A percentile compares a stretch with the other conserved stretches of the same genome.
Evolutionary conservation across 805 yeast species (phyloP).

Genomic region (Kazachstania taianensis): DNA sequence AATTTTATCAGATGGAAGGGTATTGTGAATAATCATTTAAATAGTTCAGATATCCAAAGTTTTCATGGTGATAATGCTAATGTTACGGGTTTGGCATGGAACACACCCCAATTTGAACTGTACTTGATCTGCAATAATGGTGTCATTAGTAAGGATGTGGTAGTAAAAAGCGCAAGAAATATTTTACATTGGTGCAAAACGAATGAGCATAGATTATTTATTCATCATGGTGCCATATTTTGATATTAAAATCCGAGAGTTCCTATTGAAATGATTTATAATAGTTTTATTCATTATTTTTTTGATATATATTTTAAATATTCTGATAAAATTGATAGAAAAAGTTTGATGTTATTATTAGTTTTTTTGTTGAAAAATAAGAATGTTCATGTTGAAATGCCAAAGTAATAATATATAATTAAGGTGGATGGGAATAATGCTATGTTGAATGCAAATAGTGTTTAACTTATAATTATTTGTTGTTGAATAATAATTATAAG

Average conservation of each 20-base stretch:
- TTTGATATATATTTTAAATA: not conserved
- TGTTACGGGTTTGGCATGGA: slow-evolving; percentile 42
- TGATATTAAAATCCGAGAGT: slow-evolving; percentile 16
- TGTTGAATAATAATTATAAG: slow-evolving; percentile 6
- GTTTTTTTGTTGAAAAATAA: slow-evolving; percentile 2
- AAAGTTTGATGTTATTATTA: slow-evolving; percentile 1
- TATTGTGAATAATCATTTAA: slow-evolving; percentile 1
- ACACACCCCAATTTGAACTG: slow-evolving; percentile 50
- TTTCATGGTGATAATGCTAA: slow-evolving; percentile 14
- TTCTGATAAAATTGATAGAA: not conserved
- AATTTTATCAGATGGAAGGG: slow-evolving; percentile 37
- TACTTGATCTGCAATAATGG: slow-evolving; percentile 46
- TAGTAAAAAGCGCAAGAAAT: slow-evolving; percentile 48
- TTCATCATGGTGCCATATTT: slow-evolving; percentile 63
- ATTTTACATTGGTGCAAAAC: slow-evolving; percentile 69
- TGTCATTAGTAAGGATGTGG: slow-evolving; percentile 44
- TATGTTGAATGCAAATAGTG: slow-evolving; percentile 7
- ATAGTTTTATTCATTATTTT: not conserved
- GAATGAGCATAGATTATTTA: slow-evolving; percentile 60
- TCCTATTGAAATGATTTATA: slow-evolving; percentile 8
- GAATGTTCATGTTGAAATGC: slow-evolving; percentile 10
- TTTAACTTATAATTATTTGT: too few relatives aligned
- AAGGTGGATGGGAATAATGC: slow-evolving; percentile 4
- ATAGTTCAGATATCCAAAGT: too few relatives aligned
- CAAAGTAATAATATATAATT: slow-evolving; percentile 2